Evolutionary conservation across 2,329 filamentous ascomycete species (phyloP), one percentile per base, ranked within the genome.

Genomic region (Pseudocercospora fuligena): DNA sequence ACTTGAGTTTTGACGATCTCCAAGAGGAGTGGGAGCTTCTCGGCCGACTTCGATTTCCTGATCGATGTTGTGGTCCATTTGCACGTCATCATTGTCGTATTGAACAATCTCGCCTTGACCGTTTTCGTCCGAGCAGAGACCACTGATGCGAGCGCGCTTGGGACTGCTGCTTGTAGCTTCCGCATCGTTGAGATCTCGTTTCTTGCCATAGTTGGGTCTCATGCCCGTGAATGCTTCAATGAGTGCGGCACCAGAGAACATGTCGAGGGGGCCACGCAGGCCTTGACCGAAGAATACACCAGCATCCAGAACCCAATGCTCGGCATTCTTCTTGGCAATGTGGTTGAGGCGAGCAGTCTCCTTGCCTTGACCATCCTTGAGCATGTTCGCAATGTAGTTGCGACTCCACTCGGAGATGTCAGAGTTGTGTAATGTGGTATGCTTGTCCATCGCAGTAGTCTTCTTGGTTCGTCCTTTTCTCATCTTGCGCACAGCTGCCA

Each of bases 41-140:
- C 92, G 88, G 21, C 89, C 91, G 25, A 92, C 78, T 77, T 96
- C 93, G 21, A 90, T 77, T 8, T 86, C 86, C 69, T 82, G 77
- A 63, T 74, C 73, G 25, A 64, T 58, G 23, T 60, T 69, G 58
- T 68, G 66, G 23, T 72, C 6, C 54, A 40, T 58, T 27, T 61
- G 65, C 64, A 65, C 11, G 53, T 68, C 53, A 9, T 60, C 61
- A 25, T 65, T 67, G 60, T 70, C 69, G 31, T 72, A 60, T n/a
- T 64, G 29, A n/a, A 61, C n/a, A 36, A 21, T 16, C n/a, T 33
- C 31, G 61, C 77, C 78, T 21, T 76, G 77, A n/a, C 74, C 68
- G 1, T 76, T 62, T 63, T 80, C 77, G 19, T 75, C 73, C 23
- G 78, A 75, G 12, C 72, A 70, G 0, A 72, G 49, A 75, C 79